These are phyloP conservation scores for Streptanthus diversifolius DNA, from an alignment of 345 rosid genomes.

Conservation along the genomic window DNA sequence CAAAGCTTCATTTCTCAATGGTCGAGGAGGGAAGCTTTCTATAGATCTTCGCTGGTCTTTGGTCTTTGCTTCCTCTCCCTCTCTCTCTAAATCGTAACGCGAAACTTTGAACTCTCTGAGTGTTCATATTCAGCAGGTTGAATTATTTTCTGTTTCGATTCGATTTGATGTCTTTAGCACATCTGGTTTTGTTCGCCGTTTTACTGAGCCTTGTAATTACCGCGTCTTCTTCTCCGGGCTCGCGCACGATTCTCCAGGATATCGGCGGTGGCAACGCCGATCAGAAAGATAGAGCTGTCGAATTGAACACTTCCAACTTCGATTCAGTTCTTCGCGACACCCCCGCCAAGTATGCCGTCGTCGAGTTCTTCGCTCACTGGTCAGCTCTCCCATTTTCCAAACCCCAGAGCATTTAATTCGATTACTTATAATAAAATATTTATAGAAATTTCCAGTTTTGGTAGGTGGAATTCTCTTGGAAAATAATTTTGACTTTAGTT, in stretches of 20 bases:
- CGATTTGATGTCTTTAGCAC: constrained; percentile 48
- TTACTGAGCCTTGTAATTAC: constrained; percentile 35
- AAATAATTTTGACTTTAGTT: neutral
- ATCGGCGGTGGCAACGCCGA: constrained; percentile 27
- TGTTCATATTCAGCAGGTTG: neutral
- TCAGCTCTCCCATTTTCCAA: constrained; percentile 29
- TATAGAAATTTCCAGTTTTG: constrained; percentile 9
- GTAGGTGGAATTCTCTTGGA: constrained; percentile 9
- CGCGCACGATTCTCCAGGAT: constrained; percentile 63
- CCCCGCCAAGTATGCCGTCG: constrained; percentile 72
- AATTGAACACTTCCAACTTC: constrained; percentile 66
- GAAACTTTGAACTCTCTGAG: neutral
- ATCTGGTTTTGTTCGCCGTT: constrained; percentile 37
- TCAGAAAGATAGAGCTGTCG: constrained; percentile 56
- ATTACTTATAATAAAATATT: constrained; percentile 13
- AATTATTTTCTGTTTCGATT: neutral
- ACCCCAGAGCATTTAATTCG: constrained; percentile 20
- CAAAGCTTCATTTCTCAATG: neutral
- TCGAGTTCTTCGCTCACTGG: constrained; percentile 97
- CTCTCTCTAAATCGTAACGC: neutral
- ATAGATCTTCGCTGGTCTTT: constrained; percentile 24
- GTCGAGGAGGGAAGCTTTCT: constrained; percentile 31
- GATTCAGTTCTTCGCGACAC: constrained; percentile 57
- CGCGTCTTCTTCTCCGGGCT: constrained; percentile 45
- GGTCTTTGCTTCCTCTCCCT: neutral